Evolutionary conservation across 768 basidiomycete species (phyloP), one percentile per base, ranked within the genome.

Genomic region (Melanogaster broomeanus): DNA sequence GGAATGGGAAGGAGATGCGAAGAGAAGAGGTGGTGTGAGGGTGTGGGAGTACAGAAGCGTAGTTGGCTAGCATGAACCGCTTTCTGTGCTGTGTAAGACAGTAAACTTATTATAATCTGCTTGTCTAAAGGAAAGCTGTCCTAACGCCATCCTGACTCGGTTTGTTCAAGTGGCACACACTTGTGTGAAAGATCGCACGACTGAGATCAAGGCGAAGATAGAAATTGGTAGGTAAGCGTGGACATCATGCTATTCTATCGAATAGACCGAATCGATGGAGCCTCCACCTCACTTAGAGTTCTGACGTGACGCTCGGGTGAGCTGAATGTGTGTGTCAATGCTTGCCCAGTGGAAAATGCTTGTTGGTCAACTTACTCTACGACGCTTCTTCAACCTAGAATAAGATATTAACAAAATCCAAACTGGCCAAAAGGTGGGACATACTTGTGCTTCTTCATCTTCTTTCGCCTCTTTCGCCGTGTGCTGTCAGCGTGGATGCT

Each of bases 361-460:
- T 16, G 2, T 22, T n/a, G 19, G 45, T 37, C 15, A 49, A 71
- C 84, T 53, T 67, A 91, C 91, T 75, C 84, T 88, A 80, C 93
- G 80, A 60, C 91, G 84, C 78, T 95, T 95, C 84, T 86, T 90
- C 63, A 91, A 80, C 76, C 91, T 93, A 55, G 6, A 57, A 43
- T 38, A 15, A 19, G 19, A 39, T 6, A 31, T 64, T 24, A 64
- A 40, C n/a, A 52, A 49, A 45, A 13, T 4, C 39, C 42, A 47
- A 50, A 51, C 50, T 18, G 15, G 34, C 44, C n/a, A 31, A 51
- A 47, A 39, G 38, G 8, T 48, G 22, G 24, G 24, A 78, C 89
- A 71, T 64, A 93, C 92, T 95, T 95, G 70, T 96, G 93, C 74
- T 94, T 96, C 81, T 88, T 92, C 86, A 96, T 96, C 84, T 95